Evolutionary conservation across 495 filamentous ascomycete species (phyloP).

Genomic region (Neurospora sp.): DNA sequence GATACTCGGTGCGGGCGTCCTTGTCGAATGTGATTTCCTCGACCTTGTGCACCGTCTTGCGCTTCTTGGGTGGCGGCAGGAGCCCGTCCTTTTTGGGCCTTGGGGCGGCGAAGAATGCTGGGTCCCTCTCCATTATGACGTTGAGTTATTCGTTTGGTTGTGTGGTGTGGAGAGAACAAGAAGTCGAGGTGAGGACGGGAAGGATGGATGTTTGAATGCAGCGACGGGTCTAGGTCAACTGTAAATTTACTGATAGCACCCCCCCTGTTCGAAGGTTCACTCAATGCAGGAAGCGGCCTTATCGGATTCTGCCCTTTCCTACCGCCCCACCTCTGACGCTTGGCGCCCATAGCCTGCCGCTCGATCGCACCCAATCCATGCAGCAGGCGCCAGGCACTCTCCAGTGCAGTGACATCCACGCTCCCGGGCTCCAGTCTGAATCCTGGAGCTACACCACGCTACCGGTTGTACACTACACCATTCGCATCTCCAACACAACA

Average conservation of each 20-base stretch:
- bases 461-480: neutral
- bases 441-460: neutral
- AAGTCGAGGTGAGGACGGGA: neutral
- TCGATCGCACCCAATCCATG: neutral
- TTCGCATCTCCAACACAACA: conserved; percentile 8
- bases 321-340: neutral
- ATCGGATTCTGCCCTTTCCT: neutral
- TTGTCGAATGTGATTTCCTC: conserved; percentile 81
- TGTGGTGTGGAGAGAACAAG: neutral
- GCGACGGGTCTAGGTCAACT: neutral
- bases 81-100: conserved; percentile 38
- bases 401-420: neutral
- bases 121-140: neutral
- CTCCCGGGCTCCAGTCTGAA: neutral
- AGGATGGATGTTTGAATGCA: neutral
- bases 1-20: conserved; percentile 65
- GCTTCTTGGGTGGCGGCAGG: conserved; percentile 49
- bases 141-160: neutral
- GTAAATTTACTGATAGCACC: neutral
- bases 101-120: conserved; percentile 38
- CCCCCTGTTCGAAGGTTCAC: neutral
- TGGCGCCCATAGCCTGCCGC: neutral
- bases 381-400: neutral
- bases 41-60: conserved; percentile 49
- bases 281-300: neutral